Base-by-base conservation (phyloP, 2,329 filamentous ascomycete genomes). In the Sphaerulina populicola region DNA sequence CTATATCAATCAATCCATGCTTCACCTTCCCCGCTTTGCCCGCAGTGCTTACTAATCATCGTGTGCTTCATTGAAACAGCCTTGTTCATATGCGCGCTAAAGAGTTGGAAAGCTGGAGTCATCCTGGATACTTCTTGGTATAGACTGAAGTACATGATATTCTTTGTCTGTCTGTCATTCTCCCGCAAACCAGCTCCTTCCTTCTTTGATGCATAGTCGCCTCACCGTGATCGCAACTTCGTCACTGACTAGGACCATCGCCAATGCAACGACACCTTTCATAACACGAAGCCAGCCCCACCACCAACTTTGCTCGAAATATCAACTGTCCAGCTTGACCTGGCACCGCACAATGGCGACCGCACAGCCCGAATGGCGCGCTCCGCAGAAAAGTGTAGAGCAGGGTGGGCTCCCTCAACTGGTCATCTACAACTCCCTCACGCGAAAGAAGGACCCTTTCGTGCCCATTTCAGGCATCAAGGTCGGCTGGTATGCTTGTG, bases 401-500 rank as follows among this genome's bases (percentile, higher is more conserved):
- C 56, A 53, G 53, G 62, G 62, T 12, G 57, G 64, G 10, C 59
- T 76, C 41, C 75, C 77, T n/a, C 69, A 80, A 43, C 74, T 94
- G 61, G 84, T 81, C 65, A 75, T 94, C 59, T 88, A 84, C 75
- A 94, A 93, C 71, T 89, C 85, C 5, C 74, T 94, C 63, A 85
- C 87, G 9, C 79, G 85, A 54, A 76, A 76, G 9, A 87, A 90
- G 64, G 83, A 83, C 40, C 78, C 82, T 4, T 93, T 94, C 64
- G 72, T 83, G 39, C 86, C 88, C 11, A 77, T 86, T 43, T 78
- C 81, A 23, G 78, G 77, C 31, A 78, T 75, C 62, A 83, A 84
- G 65, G 79, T 94, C 27, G 82, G 81, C 4, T 94, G 88, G 88
- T 94, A 94, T 69, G 85, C 84, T 60, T 95, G 89, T 72, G 89